Conservation (phyloP, 1,284 basidiomycete species). For the Chalciporus sp. region DNA sequence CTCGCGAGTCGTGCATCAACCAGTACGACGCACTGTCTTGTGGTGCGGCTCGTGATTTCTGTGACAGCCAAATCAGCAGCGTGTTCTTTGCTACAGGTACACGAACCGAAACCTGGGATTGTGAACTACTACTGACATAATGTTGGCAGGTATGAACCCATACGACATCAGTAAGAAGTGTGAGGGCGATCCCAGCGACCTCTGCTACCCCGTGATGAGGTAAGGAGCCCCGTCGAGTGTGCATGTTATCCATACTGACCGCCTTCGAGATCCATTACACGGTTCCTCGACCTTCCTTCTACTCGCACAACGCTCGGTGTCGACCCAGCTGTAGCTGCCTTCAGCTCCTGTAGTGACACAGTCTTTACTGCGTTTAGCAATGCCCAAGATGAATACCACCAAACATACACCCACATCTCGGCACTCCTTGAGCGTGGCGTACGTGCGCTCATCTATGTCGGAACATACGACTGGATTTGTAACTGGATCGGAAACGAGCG, state of each 20-base stretch:
- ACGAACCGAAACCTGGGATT: neutral
- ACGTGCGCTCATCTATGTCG: slow-evolving; percentile 76
- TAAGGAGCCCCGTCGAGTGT: slow-evolving; percentile 23
- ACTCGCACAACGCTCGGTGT: slow-evolving; percentile 63
- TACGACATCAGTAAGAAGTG: slow-evolving; percentile 70
- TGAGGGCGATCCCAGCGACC: slow-evolving; percentile 41
- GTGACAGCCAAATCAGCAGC: slow-evolving; percentile 35
- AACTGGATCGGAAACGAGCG: slow-evolving; percentile 75
- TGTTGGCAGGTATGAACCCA: slow-evolving; percentile 43
- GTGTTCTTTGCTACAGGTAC: slow-evolving; percentile 42
- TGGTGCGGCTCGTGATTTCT: slow-evolving; percentile 51
- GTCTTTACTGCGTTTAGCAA: slow-evolving; percentile 46
- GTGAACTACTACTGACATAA: too few relatives aligned
- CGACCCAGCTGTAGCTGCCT: slow-evolving; percentile 46
- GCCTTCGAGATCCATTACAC: slow-evolving; percentile 44
- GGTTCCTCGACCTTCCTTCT: slow-evolving; percentile 57
- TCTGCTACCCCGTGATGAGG: slow-evolving; percentile 55
- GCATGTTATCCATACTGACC: neutral
- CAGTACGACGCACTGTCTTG: slow-evolving; percentile 56
- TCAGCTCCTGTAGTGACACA: slow-evolving; percentile 46
- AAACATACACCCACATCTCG: slow-evolving; percentile 58
- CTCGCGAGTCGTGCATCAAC: slow-evolving; percentile 47
- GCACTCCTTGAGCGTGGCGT: slow-evolving; percentile 77
- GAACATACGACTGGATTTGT: slow-evolving; percentile 74
- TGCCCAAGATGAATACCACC: slow-evolving; percentile 44